Percentiles rank a stretch among this genome's conserved stretches.
phyloP scores from a whole-genome alignment of 345 rosid species.

The Physaria fendleri region DNA sequence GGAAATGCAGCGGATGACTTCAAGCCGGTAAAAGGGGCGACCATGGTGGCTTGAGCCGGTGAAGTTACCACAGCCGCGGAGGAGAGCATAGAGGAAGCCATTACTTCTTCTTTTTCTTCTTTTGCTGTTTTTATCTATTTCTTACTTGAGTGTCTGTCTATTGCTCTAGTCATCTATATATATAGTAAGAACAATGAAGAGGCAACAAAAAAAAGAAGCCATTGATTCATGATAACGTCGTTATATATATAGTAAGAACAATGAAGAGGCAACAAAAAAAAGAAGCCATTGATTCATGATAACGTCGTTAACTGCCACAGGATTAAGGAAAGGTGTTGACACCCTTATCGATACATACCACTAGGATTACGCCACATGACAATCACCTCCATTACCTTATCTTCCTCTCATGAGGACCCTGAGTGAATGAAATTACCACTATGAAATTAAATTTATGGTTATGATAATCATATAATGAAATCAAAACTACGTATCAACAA shows the following conservation, averaged over 20 bases:
- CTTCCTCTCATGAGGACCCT: slow-evolving; percentile 11
- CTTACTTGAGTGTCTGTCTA: background rate
- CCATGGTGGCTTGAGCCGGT: slow-evolving; percentile 46
- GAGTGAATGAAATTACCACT: too few relatives aligned
- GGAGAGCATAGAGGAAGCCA: slow-evolving; percentile 61
- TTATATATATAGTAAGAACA: too few relatives aligned
- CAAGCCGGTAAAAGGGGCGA: slow-evolving; percentile 49
- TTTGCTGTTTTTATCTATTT: background rate
- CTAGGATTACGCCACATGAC: slow-evolving; percentile 17
- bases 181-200: slow-evolving; percentile 5
- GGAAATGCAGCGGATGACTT: slow-evolving; percentile 42
- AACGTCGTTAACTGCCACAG: slow-evolving; percentile 31
- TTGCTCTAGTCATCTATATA: slow-evolving; percentile 10
- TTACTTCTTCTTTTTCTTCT: slow-evolving; percentile 17
- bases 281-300: too few relatives aligned
- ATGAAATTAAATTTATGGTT: too few relatives aligned
- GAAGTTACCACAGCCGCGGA: slow-evolving; percentile 40
- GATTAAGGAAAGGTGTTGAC: slow-evolving; percentile 27
- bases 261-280: background rate
- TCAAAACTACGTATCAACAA: too few relatives aligned
- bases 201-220: too few relatives aligned
- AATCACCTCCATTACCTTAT: slow-evolving; percentile 16
- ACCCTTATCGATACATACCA: slow-evolving; percentile 26
- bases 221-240: slow-evolving; percentile 36
- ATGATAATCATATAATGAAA: too few relatives aligned